A percentile compares a stretch with the other conserved stretches of the same genome.
Evolutionary conservation across 441 rosid genomes (phyloP).

Genomic region (Gossypium schwendimanii): DNA sequence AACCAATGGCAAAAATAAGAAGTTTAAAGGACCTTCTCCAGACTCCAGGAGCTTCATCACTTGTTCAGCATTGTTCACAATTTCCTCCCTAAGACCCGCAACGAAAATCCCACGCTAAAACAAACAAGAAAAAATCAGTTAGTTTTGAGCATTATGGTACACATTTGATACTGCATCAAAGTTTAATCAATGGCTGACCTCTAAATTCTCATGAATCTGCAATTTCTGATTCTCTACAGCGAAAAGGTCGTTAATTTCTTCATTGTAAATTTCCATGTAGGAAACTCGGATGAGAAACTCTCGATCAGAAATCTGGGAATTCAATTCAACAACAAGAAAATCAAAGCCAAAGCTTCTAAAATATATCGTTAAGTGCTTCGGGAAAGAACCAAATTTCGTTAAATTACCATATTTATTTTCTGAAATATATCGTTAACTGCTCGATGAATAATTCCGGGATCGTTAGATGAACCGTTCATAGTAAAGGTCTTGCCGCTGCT

Average conservation of each 20-base stretch:
- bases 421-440: constrained; percentile 68
- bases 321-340: constrained; percentile 12
- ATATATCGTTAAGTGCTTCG: background rate
- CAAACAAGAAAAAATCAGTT: constrained; percentile 16
- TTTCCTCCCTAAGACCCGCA: constrained; percentile 80
- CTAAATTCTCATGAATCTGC: constrained; percentile 86
- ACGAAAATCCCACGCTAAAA: constrained; percentile 80
- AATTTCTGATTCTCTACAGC: constrained; percentile 68
- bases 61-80: constrained; percentile 73
- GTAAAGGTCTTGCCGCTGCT: constrained; percentile 96
- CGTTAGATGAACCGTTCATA: constrained; percentile 72
- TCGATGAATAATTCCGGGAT: constrained; percentile 69
- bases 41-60: constrained; percentile 65
- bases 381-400: background rate
- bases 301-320: constrained; percentile 50
- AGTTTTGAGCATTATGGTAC: background rate
- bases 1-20: constrained; percentile 7
- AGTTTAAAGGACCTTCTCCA: constrained; percentile 66
- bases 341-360: background rate
- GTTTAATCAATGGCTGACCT: constrained; percentile 37
- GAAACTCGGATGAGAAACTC: constrained; percentile 88
- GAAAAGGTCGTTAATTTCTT: constrained; percentile 85
- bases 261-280: constrained; percentile 89
- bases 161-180: background rate
- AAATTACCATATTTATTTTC: constrained; percentile 39